Evolutionary conservation across 768 basidiomycete genomes (phyloP).

Genomic region (Ramaria rubella): DNA sequence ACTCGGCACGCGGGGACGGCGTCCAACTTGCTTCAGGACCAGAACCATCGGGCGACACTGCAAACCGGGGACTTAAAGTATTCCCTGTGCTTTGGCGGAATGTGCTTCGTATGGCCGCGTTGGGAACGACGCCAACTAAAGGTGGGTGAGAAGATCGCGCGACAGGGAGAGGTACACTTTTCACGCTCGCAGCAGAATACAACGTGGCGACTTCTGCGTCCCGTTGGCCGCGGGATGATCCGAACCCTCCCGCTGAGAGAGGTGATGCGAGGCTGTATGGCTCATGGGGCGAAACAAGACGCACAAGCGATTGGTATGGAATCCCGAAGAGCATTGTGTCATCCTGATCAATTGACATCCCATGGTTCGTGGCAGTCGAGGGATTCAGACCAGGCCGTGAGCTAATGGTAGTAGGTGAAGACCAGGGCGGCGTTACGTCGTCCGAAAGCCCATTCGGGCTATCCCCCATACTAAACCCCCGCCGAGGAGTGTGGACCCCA

Average conservation of each 20-base stretch:
- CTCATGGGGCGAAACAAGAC: conserved; percentile 61
- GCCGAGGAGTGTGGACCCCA: background rate
- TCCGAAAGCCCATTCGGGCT: background rate
- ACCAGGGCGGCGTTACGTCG: background rate
- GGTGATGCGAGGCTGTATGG: conserved; percentile 41
- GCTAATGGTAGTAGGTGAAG: background rate
- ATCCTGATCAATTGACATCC: conserved; percentile 19
- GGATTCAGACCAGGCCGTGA: background rate
- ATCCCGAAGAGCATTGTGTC: conserved; percentile 45
- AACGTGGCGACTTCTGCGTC: conserved; percentile 81
- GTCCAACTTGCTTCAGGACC: conserved; percentile 1
- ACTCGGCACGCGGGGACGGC: conserved; percentile 40
- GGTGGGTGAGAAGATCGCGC: conserved; percentile 32
- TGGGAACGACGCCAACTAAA: conserved; percentile 17
- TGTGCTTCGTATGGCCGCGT: background rate
- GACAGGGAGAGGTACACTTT: conserved; percentile 50
- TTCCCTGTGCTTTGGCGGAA: conserved; percentile 5
- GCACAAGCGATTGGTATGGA: conserved; percentile 64
- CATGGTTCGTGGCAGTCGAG: background rate
- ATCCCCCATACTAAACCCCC: background rate
- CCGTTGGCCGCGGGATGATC: conserved; percentile 22
- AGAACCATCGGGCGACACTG: background rate
- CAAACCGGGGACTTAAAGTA: conserved; percentile 2
- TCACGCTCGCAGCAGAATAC: conserved; percentile 79
- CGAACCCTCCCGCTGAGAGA: conserved; percentile 14